Evolutionary conservation across 164 flowering plant genomes (phyloP).

Genomic region (Chimonanthus praecox): DNA sequence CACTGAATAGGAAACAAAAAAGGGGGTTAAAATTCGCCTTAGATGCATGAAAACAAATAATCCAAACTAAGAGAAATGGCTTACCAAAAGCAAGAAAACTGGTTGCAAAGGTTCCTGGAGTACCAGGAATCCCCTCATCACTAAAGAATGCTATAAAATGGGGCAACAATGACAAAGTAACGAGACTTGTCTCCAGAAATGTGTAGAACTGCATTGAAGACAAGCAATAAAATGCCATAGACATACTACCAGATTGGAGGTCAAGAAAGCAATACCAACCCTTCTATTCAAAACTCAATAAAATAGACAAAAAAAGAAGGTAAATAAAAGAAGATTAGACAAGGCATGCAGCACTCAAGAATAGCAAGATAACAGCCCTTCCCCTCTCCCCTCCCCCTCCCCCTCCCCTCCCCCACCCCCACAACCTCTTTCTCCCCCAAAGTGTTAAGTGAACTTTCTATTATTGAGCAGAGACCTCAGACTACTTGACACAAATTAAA

Average conservation of each 20-base stretch:
- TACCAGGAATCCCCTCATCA: constrained; percentile 88
- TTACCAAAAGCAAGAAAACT: constrained; percentile 96
- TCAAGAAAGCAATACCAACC: neutral
- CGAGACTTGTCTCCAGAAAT: constrained; percentile 88
- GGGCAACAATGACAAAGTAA: constrained; percentile 76
- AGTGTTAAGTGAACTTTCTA: too few species aligned
- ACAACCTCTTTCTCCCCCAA: too few species aligned
- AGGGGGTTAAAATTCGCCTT: neutral
- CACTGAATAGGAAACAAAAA: constrained; percentile 37
- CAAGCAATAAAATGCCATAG: neutral
- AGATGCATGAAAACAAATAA: neutral
- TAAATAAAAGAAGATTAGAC: neutral
- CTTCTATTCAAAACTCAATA: neutral
- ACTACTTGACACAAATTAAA: too few species aligned
- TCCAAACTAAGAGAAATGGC: neutral
- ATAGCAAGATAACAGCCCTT: neutral
- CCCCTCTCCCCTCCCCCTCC: too few species aligned
- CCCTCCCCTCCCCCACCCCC: too few species aligned
- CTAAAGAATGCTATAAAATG: constrained; percentile 87
- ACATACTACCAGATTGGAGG: neutral
- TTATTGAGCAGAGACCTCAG: too few species aligned
- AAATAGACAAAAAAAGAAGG: neutral
- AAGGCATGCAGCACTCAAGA: neutral
- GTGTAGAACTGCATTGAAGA: constrained; percentile 82
- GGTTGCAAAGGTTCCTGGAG: constrained; percentile 89